Evolutionary conservation across 306 rosid genomes (phyloP), one percentile per base, ranked within the genome.

Genomic region (Fragaria ananassa): DNA sequence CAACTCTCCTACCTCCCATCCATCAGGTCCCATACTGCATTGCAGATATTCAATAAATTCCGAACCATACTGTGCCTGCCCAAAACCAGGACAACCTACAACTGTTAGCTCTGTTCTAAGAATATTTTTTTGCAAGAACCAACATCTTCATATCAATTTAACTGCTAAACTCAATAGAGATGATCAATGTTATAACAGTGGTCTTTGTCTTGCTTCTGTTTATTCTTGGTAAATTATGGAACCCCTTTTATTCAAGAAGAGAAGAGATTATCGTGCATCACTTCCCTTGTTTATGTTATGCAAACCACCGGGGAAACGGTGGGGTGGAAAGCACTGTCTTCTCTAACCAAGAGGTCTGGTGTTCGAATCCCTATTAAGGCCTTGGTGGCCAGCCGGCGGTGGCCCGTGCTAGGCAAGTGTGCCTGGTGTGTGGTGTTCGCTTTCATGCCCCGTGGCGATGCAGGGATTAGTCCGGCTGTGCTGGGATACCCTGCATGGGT

Each of bases 21-120:
- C 35, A 58, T 76, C 54, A 37, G 67, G 68, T 72, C 80, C 71
- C 60, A 54, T 73, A 23, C 14, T 27, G 25, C 46, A 23, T 37
- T 5, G 41, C 41, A 37, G 41, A 27, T 58, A 67, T 68, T 21
- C 9, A 5, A 44, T 14, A 2, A 13, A 29, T 31, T 71, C 46
- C 11, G 31, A 17, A 31, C n/a, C 62, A 35, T 31, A 62, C 7
- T 29, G 8, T 70, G 47, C 63, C 19, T 50, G 62, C 11, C 62
- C 62, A 34, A 71, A 50, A 71, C 4, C 10, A 15, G 17, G 11
- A 72, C 39, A 62, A 29, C 31, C 5, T 8, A 57, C 31, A 57
- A 57, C 41, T 5, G 8, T 2, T 11, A 2, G 11, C 0, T 62
- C 41, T 62, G 21, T 14, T 62, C 21, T 8, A 41, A 41, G 46